phyloP scores from a whole-genome alignment of 192 early-diverging fungal genomes.

The Funneliformis mosseae region DNA sequence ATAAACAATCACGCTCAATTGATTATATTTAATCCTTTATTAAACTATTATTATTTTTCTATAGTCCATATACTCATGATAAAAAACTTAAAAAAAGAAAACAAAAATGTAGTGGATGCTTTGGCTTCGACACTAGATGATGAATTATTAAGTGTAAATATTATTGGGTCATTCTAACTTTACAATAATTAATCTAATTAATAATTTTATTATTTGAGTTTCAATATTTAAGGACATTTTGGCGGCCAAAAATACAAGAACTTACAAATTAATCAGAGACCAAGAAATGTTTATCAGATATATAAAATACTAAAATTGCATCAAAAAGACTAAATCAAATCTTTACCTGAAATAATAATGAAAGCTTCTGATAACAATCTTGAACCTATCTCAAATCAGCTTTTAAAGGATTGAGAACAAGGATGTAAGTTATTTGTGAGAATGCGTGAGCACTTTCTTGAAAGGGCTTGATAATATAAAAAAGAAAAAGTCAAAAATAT shows the following conservation, averaged over 20 bases:
- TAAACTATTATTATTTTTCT: not conserved
- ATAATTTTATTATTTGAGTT: too few species aligned
- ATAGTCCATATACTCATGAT: conserved; percentile 71
- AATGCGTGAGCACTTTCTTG: conserved; percentile 69
- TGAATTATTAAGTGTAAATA: too few species aligned
- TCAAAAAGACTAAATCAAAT: conserved; percentile 82
- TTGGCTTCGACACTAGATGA: too few species aligned
- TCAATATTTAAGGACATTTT: conserved; percentile 70
- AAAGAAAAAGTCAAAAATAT: conserved; percentile 81
- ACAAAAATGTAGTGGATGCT: conserved; percentile 81
- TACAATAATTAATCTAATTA: too few species aligned
- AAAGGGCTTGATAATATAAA: conserved; percentile 90
- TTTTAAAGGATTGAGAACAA: conserved; percentile 83
- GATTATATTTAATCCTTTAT: not conserved
- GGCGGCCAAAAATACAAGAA: conserved; percentile 81
- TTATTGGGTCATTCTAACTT: too few species aligned
- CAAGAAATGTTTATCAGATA: conserved; percentile 71
- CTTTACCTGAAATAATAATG: conserved; percentile 73
- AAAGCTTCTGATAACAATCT: conserved; percentile 84
- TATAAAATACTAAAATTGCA: conserved; percentile 66
- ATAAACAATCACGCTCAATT: conserved; percentile 42
- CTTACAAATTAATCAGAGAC: conserved; percentile 86
- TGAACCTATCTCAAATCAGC: conserved; percentile 76
- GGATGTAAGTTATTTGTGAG: conserved; percentile 87
- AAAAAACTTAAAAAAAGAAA: conserved; percentile 96